Conservation (phyloP, 176 grass and related monocot genomes). For the Guadua angustifolia region DNA sequence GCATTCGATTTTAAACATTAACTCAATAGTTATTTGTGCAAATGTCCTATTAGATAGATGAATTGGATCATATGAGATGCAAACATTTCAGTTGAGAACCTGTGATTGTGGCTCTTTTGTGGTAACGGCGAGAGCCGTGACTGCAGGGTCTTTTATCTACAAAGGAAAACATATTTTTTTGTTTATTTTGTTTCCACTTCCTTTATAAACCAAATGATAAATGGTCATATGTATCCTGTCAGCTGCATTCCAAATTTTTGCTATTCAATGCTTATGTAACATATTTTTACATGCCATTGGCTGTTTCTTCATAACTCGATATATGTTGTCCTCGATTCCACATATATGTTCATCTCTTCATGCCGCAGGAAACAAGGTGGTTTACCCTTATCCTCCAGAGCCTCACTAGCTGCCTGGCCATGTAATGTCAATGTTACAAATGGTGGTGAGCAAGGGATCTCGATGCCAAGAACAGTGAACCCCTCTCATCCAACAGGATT, state of each 20-base stretch:
- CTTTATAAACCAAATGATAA: constrained; percentile 17
- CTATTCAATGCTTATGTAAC: constrained; percentile 10
- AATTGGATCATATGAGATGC: constrained; percentile 36
- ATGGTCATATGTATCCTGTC: constrained; percentile 22
- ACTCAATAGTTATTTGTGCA: constrained; percentile 1
- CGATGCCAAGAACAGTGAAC: constrained; percentile 45
- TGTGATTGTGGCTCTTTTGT: neutral
- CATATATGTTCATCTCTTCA: constrained; percentile 37
- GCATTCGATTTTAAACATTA: constrained; percentile 21
- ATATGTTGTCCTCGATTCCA: constrained; percentile 25
- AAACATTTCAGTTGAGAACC: constrained; percentile 33
- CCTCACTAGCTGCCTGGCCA: constrained; percentile 79
- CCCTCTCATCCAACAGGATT: constrained; percentile 50
- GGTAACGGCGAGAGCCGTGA: neutral
- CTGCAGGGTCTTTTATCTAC: neutral
- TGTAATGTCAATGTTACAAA: constrained; percentile 36
- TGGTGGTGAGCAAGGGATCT: constrained; percentile 39
- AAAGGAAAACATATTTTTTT: neutral
- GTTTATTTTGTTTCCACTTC: neutral
- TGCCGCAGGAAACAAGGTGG: constrained; percentile 69
- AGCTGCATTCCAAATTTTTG: constrained; percentile 10
- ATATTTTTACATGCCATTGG: constrained; percentile 16
- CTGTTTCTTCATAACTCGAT: constrained; percentile 14
- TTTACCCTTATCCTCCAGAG: constrained; percentile 61
- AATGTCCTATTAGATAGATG: constrained; percentile 7